These are phyloP conservation scores for Paraglomus brasilianum DNA, from an alignment of 192 early-diverging fungal genomes.

Conservation along the genomic window DNA sequence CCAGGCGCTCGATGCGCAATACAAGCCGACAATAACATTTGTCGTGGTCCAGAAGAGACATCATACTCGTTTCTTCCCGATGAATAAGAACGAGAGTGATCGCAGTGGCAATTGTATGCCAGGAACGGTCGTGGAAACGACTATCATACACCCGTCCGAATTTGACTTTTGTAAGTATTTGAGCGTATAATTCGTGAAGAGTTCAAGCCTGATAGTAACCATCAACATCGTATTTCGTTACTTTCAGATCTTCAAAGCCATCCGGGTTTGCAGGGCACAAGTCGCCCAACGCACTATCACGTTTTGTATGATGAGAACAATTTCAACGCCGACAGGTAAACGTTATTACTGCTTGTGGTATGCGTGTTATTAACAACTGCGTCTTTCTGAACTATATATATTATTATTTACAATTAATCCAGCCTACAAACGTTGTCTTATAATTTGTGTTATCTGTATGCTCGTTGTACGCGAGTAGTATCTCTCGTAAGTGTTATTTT, in stretches of 20 bases:
- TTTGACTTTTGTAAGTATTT: conserved; percentile 75
- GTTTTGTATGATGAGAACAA: conserved; percentile 86
- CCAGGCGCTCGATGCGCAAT: conserved; percentile 59
- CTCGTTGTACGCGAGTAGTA: conserved; percentile 83
- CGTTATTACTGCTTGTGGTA: neutral
- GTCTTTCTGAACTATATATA: neutral
- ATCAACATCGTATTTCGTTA: neutral
- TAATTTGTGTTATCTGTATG: conserved; percentile 89
- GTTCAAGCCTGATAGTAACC: neutral
- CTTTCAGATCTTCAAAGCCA: conserved; percentile 76
- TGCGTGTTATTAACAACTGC: neutral
- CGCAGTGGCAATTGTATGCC: conserved; percentile 77
- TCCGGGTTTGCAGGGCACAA: conserved; percentile 89
- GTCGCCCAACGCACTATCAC: conserved; percentile 91
- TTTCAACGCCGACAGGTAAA: conserved; percentile 63
- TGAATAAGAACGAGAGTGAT: conserved; percentile 58
- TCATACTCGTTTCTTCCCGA: conserved; percentile 82
- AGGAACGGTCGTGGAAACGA: conserved; percentile 77
- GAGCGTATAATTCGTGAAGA: neutral
- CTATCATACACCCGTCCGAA: conserved; percentile 73
- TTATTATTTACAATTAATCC: neutral
- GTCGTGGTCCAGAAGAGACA: conserved; percentile 89
- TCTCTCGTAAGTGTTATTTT: conserved; percentile 51
- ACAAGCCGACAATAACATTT: conserved; percentile 81
- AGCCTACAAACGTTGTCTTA: conserved; percentile 85